Conservation (phyloP, 2,329 filamentous ascomycete genomes). For the Colletotrichum tabaci region DNA sequence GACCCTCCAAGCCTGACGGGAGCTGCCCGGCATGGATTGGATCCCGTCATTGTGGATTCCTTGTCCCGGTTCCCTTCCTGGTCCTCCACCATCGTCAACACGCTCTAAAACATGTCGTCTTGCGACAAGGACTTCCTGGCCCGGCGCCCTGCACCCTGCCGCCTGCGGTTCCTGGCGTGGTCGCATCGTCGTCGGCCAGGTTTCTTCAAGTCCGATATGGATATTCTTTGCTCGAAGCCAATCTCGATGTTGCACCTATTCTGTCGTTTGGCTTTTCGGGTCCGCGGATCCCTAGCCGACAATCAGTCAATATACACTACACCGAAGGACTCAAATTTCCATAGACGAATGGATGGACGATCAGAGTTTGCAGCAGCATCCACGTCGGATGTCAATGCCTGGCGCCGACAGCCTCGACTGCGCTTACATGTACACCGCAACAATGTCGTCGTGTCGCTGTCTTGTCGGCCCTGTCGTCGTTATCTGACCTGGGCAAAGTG, state of each 20-base stretch:
- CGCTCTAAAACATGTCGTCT: slow-evolving; percentile 7
- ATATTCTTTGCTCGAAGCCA: not conserved
- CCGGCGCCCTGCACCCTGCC: not conserved
- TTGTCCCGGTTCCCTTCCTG: slow-evolving; percentile 1
- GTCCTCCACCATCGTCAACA: slow-evolving; percentile 4
- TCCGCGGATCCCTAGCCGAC: not conserved
- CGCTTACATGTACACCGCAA: slow-evolving; percentile 26
- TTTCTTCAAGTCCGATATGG: slow-evolving; percentile 12
- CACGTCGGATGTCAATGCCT: not conserved
- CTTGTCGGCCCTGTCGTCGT: not conserved
- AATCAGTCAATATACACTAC: not conserved
- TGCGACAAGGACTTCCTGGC: slow-evolving; percentile 18
- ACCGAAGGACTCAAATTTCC: not conserved
- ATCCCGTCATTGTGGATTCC: slow-evolving; percentile 23
- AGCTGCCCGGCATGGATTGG: not conserved
- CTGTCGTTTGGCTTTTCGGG: not conserved
- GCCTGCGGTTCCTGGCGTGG: slow-evolving; percentile 15
- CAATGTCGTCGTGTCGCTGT: slow-evolving; percentile 10
- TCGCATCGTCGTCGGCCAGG: slow-evolving; percentile 26
- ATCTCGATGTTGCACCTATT: not conserved
- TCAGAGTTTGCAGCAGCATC: not conserved
- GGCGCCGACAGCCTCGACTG: not conserved
- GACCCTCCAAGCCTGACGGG: not conserved
- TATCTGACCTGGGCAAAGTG: slow-evolving; percentile 22
- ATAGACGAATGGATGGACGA: not conserved